phyloP scores from a whole-genome alignment of 225 moss, liverwort and hornwort species.

The Physcomitrellopsis africana region DNA sequence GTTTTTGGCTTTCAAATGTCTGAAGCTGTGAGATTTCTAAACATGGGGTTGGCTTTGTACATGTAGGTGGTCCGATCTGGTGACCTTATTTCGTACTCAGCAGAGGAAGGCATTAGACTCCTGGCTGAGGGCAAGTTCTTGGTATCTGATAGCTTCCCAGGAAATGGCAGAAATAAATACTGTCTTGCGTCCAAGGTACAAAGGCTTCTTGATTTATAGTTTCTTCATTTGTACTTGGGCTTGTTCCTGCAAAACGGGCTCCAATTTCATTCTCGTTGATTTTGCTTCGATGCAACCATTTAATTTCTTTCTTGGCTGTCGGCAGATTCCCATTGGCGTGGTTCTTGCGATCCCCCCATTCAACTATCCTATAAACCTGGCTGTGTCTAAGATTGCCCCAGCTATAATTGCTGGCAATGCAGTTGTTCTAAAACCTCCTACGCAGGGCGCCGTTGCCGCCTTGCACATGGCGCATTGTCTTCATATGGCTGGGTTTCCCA shows the following conservation, averaged over 20 bases:
- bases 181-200: conserved; percentile 85
- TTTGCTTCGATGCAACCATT: background rate
- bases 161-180: conserved; percentile 82
- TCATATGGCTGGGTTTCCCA: conserved; percentile 84
- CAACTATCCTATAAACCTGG: conserved; percentile 90
- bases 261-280: background rate
- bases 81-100: conserved; percentile 58
- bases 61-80: conserved; percentile 71
- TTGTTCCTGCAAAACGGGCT: background rate
- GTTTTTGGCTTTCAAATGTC: background rate
- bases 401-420: conserved; percentile 81
- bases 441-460: conserved; percentile 84
- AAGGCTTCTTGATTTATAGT: background rate
- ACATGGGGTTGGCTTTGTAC: background rate
- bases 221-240: background rate
- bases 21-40: background rate
- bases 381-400: conserved; percentile 85
- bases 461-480: conserved; percentile 89
- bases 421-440: conserved; percentile 79
- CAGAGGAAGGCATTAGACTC: conserved; percentile 79
- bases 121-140: conserved; percentile 59
- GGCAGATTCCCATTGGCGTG: conserved; percentile 84
- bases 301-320: background rate
- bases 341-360: conserved; percentile 90
- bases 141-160: conserved; percentile 76